Evolutionary conservation across 2,329 filamentous ascomycete genomes (phyloP), one percentile per base, ranked within the genome.

Genomic region (Claviceps pazoutovae): DNA sequence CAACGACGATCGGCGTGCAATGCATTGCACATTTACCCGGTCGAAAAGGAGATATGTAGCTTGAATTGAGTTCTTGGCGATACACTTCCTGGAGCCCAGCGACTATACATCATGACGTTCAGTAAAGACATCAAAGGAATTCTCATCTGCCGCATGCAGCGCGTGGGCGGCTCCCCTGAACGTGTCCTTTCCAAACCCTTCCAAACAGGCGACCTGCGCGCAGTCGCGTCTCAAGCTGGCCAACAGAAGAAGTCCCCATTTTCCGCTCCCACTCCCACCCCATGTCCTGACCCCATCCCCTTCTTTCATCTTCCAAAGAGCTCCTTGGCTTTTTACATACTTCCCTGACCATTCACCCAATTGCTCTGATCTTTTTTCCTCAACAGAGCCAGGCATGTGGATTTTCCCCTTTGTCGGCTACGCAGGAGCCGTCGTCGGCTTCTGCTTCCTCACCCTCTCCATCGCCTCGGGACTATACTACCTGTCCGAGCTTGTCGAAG

Each of bases 401-500:
- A 88, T 98, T 73, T 74, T 98, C 63, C 90, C 91, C 61, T 73
- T 97, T 44, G 74, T 98, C 62, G 93, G 93, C 62, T 96, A 95
- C 64, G 68, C 89, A 37, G 93, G 93, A 63, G 82, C 94, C 59
- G 71, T 89, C 56, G 73, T 95, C 55, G 91, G 91, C 66, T 98
- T 98, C 73, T 82, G 80, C 62, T 97, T 98, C 71, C 74, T 98
- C 59, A 97, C 93, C 19, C 76, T 98, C 55, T 89, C 91, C 52
- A 97, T 98, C 64, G 93, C 93, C 41, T 96, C 89, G n/a, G 93
- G 93, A 39, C 82, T 98, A 26, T 98, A 98, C 73, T 98, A 98
- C 68, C 84, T 98, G 51, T 96, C 91, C 23, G 93, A 98, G 68
- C 82, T 97, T 14, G 93, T 98, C 55, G 93, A 98, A 71, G 93